Percentiles rank a stretch among this genome's conserved stretches.
phyloP scores from a whole-genome alignment of 805 yeast genomes.

The Candida jianshihensis region DNA sequence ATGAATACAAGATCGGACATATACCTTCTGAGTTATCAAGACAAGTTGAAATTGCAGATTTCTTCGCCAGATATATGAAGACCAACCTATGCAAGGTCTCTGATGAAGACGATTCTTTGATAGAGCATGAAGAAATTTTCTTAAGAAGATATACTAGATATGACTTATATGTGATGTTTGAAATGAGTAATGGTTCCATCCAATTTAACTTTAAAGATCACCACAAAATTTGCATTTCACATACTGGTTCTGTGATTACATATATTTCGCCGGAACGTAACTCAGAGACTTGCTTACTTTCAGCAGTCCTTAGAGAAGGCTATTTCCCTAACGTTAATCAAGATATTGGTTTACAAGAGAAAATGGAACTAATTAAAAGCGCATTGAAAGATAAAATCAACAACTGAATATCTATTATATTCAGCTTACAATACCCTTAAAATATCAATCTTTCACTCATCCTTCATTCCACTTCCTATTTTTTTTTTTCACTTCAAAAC shows the following conservation, averaged over 20 bases:
- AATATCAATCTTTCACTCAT: background rate
- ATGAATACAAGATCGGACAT: conserved; percentile 35
- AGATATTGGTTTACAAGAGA: conserved; percentile 37
- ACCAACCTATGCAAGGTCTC: conserved; percentile 80
- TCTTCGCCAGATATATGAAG: conserved; percentile 88
- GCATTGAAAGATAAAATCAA: conserved; percentile 41
- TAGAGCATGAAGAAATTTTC: conserved; percentile 59
- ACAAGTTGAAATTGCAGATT: conserved; percentile 79
- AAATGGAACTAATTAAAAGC: conserved; percentile 53
- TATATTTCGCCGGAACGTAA: conserved; percentile 75
- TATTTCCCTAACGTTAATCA: conserved; percentile 39
- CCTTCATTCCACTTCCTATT: too few relatives aligned
- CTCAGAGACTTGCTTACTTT: conserved; percentile 57
- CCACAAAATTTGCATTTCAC: conserved; percentile 76
- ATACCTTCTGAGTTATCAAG: conserved; percentile 47
- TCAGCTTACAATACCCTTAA: background rate
- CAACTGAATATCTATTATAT: conserved; percentile 1
- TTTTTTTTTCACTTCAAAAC: too few relatives aligned
- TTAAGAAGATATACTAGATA: conserved; percentile 79
- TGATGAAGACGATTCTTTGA: conserved; percentile 41
- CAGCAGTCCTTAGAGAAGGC: conserved; percentile 40
- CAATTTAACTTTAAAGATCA: conserved; percentile 97
- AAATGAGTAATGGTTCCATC: conserved; percentile 83
- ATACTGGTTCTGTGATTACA: conserved; percentile 68
- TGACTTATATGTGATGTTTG: conserved; percentile 81